Evolutionary conservation across 768 basidiomycete genomes (phyloP), one percentile per base, ranked within the genome.

Genomic region (Collybia sp.): DNA sequence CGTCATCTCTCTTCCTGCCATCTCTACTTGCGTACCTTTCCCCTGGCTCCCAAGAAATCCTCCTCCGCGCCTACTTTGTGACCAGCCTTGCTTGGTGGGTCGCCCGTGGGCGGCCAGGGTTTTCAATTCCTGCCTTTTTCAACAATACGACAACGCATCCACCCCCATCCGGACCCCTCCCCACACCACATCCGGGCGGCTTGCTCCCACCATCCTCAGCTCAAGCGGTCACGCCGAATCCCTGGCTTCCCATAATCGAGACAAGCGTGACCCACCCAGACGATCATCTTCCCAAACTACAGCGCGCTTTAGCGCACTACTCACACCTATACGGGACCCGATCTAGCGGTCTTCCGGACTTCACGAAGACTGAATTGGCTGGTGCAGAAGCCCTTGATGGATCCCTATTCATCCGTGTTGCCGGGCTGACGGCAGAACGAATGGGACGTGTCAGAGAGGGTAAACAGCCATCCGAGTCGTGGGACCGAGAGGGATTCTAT

Each of bases 1-100:
- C 85, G 0, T 84, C 83, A 3, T 69, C 77, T 3, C 55, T 84
- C 16, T 84, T 86, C 67, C 56, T 85, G 19, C 69, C 79, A 0
- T 75, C 82, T 1, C 46, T 80, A 36, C 53, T 73, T 30, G 68
- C 68, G 0, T 53, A 53, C 30, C 60, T 79, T 42, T 59, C 68
- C 5, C 69, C 69, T 0, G 35, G 58, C 1, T 79, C 77, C 0
- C 73, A 78, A 46, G 66, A 65, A 3, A 60, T 76, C 12, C 66
- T 88, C 12, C 70, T 89, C n/a, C 76, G 75, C 6, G 65, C 72
- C 1, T 84, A 83, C 62, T 74, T 88, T 52, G 63, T 72, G 6
- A 63, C 68, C 16, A 63, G 64, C 13, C 69, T 86, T 30, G 66
- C 62, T 1, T 76, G 74, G 72, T 84, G 76, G 64, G 58, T 87